Conservation (phyloP, 495 filamentous ascomycete species). For the Paragyromitra xinjiangensis region DNA sequence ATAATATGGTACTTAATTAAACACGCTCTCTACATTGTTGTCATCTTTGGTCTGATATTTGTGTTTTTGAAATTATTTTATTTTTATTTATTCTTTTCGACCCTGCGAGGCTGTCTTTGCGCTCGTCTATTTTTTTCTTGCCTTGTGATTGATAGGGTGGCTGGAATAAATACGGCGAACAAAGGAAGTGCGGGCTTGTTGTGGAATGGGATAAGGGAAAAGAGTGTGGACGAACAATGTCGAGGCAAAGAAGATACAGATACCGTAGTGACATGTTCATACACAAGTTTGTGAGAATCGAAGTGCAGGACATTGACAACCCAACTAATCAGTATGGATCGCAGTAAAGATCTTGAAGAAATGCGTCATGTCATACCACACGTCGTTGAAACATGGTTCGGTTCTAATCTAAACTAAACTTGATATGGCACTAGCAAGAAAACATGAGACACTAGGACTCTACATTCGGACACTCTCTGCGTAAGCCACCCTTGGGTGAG, state of each 20-base stretch:
- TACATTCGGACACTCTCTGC: too few species aligned
- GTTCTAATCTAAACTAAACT: too few species aligned
- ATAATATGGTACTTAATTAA: slow-evolving; percentile 33
- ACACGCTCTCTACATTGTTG: slow-evolving; percentile 23
- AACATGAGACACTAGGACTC: too few species aligned
- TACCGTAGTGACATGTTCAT: slow-evolving; percentile 23
- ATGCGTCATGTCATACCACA: too few species aligned
- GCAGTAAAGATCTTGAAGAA: too few species aligned
- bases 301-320: not conserved
- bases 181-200: slow-evolving; percentile 6
- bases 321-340: not conserved
- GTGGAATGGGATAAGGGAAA: not conserved
- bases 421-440: too few species aligned
- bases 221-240: not conserved
- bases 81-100: not conserved
- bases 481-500: too few species aligned
- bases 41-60: not conserved
- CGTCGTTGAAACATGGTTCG: too few species aligned
- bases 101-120: not conserved
- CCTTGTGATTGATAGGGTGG: not conserved
- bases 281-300: slow-evolving; percentile 11
- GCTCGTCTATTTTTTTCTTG: not conserved
- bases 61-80: slow-evolving; percentile 10
- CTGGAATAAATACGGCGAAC: not conserved
- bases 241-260: not conserved